These are phyloP conservation scores for Exophiala phaeomuriformis DNA, from an alignment of 2,329 filamentous ascomycete genomes.

Conservation along the genomic window DNA sequence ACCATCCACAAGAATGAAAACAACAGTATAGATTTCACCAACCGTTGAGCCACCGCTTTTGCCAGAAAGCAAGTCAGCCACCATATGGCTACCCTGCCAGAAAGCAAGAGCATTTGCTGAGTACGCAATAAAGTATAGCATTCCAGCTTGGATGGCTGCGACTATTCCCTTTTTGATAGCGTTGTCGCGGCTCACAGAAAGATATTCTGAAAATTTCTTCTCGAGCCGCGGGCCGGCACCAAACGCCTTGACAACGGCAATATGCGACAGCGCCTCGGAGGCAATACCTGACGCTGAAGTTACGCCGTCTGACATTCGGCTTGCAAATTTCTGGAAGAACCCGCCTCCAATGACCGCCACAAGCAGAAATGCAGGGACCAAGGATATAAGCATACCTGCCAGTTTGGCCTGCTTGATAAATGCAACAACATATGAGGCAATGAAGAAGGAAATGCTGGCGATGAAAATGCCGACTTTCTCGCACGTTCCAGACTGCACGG, in stretches of 20 bases:
- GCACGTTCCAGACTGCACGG: conserved; percentile 42
- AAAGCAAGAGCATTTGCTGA: conserved; percentile 32
- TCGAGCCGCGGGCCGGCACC: conserved; percentile 48
- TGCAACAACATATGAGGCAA: conserved; percentile 43
- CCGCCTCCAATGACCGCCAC: conserved; percentile 41
- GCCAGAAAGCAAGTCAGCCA: conserved; percentile 33
- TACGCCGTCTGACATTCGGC: conserved; percentile 44
- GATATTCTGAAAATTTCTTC: conserved; percentile 28
- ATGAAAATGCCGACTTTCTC: conserved; percentile 45
- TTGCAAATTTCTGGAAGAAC: conserved; percentile 41
- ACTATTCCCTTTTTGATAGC: conserved; percentile 30
- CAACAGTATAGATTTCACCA: conserved; percentile 49
- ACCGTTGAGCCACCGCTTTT: conserved; percentile 34
- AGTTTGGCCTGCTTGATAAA: conserved; percentile 44
- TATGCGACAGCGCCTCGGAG: conserved; percentile 45
- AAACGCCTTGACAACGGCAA: conserved; percentile 45
- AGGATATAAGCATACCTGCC: conserved; percentile 40
- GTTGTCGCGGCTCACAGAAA: conserved; percentile 26
- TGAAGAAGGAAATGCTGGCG: conserved; percentile 41
- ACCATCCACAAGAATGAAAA: conserved; percentile 50
- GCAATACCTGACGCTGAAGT: conserved; percentile 53
- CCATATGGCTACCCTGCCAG: conserved; percentile 43
- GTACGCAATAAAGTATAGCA: conserved; percentile 31
- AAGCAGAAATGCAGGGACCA: conserved; percentile 42
- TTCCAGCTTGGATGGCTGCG: conserved; percentile 30